A percentile compares a stretch with the other conserved stretches of the same genome.
Conservation (phyloP, 2,329 filamentous ascomycete genomes). For the Ophiosphaerella korrae region DNA sequence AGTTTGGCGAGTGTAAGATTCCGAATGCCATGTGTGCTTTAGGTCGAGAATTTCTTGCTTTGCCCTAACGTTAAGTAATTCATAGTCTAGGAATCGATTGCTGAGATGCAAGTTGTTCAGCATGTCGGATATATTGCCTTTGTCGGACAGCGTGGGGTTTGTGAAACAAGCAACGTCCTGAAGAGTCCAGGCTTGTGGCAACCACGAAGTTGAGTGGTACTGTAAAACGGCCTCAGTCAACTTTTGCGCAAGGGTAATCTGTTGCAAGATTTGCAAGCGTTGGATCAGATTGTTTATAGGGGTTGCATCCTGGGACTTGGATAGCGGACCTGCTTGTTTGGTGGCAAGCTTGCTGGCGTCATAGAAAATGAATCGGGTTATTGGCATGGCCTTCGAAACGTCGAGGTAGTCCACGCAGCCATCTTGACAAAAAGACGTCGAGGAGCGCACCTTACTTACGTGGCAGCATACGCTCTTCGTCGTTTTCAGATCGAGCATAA, state of each 20-base stretch:
- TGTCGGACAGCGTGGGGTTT: not conserved
- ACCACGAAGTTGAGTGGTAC: slow-evolving; percentile 19
- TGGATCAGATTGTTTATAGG: not conserved
- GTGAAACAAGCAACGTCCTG: slow-evolving; percentile 17
- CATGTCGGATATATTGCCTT: not conserved
- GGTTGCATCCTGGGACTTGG: not conserved
- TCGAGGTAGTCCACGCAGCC: slow-evolving; percentile 14
- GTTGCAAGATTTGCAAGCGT: not conserved
- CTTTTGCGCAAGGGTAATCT: slow-evolving; percentile 9
- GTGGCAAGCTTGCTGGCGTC: slow-evolving; percentile 4
- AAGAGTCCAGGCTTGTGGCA: slow-evolving; percentile 14
- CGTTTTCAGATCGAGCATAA: slow-evolving; percentile 9
- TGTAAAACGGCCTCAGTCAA: slow-evolving; percentile 13
- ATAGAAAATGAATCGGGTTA: slow-evolving; percentile 11
- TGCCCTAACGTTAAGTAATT: not conserved
- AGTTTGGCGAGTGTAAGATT: slow-evolving; percentile 17
- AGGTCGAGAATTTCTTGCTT: not conserved
- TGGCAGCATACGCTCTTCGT: slow-evolving; percentile 8
- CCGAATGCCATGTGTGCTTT: slow-evolving; percentile 10
- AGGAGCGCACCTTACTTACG: not conserved
- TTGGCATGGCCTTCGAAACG: not conserved
- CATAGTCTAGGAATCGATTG: slow-evolving; percentile 1
- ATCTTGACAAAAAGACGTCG: slow-evolving; percentile 2
- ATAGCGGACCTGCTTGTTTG: not conserved
- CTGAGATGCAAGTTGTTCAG: slow-evolving; percentile 11